Percentiles rank a stretch among this genome's conserved stretches.
phyloP scores from a whole-genome alignment of 768 basidiomycete genomes.

The Russula sp. region DNA sequence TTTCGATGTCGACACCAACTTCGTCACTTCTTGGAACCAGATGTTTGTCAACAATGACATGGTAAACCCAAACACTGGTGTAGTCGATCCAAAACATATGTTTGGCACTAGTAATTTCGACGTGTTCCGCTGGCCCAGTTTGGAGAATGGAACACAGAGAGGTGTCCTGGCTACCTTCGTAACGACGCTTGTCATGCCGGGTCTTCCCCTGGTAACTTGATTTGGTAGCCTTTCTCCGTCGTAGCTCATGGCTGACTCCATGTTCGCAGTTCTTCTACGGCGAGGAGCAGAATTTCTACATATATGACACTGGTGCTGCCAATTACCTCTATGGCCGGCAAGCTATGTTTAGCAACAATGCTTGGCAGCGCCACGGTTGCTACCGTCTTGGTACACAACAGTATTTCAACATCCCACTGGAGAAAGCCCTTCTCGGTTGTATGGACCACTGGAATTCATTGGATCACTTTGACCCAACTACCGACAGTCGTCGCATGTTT shows the following conservation, averaged over 20 bases:
- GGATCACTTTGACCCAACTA: slow-evolving; percentile 92
- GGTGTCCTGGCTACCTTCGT: slow-evolving; percentile 76
- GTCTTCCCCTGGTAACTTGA: slow-evolving; percentile 62
- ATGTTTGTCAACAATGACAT: slow-evolving; percentile 89
- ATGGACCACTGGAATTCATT: slow-evolving; percentile 87
- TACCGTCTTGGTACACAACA: slow-evolving; percentile 86
- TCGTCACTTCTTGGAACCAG: slow-evolving; percentile 86
- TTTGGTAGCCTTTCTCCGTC: not conserved
- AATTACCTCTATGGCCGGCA: slow-evolving; percentile 96
- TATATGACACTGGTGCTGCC: slow-evolving; percentile 80
- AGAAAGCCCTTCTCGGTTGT: slow-evolving; percentile 74
- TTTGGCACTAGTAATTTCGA: slow-evolving; percentile 93
- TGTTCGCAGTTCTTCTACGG: slow-evolving; percentile 70
- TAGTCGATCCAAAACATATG: slow-evolving; percentile 81
- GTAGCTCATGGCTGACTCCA: slow-evolving; percentile 16
- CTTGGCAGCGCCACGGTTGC: slow-evolving; percentile 93
- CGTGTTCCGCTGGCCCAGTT: slow-evolving; percentile 87
- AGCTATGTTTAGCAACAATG: slow-evolving; percentile 76
- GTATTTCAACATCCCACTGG: slow-evolving; percentile 91
- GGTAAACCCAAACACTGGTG: slow-evolving; percentile 58
- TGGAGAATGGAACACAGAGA: slow-evolving; percentile 77
- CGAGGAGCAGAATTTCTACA: slow-evolving; percentile 87
- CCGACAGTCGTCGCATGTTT: slow-evolving; percentile 68
- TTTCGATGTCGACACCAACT: slow-evolving; percentile 77
- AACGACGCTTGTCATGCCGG: slow-evolving; percentile 76